Percentiles rank a stretch among this genome's conserved stretches.
These are phyloP conservation scores for Voacanga thouarsii DNA, from an alignment of 257 asterid species.

Conservation along the genomic window DNA sequence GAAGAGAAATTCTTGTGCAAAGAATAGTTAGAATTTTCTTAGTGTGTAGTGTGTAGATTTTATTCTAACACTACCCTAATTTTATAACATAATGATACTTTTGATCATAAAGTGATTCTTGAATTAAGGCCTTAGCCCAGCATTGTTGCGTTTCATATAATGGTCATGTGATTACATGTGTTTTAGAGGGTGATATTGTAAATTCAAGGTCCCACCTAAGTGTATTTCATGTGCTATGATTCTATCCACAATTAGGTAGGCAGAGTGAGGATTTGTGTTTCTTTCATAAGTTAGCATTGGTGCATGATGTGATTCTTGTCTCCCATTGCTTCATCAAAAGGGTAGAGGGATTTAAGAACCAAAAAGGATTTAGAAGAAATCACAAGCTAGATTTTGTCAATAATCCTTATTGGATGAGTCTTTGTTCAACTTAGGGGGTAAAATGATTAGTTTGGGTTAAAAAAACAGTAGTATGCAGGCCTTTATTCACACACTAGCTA, in stretches of 20 bases:
- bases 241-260: conserved; percentile 22
- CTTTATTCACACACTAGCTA: not conserved
- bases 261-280: conserved; percentile 26
- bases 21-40: no score
- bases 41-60: no score
- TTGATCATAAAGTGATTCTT: conserved; percentile 27
- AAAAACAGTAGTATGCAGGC: not conserved
- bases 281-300: conserved; percentile 14
- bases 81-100: no score
- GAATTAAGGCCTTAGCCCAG: conserved; percentile 12
- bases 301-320: conserved; percentile 21
- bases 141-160: conserved; percentile 26
- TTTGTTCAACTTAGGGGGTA: not conserved
- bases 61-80: no score
- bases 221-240: conserved; percentile 52
- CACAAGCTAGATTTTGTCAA: conserved; percentile 22
- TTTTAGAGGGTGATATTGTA: conserved; percentile 30
- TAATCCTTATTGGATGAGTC: not conserved
- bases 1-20: no score
- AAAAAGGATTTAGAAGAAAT: conserved; percentile 13
- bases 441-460: not conserved
- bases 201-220: conserved; percentile 37
- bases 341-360: not conserved
- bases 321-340: not conserved
- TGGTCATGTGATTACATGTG: conserved; percentile 72